Percentiles rank a stretch among this genome's conserved stretches.
phyloP scores from a whole-genome alignment of 495 filamentous ascomycete genomes.

The Xylaria curta region DNA sequence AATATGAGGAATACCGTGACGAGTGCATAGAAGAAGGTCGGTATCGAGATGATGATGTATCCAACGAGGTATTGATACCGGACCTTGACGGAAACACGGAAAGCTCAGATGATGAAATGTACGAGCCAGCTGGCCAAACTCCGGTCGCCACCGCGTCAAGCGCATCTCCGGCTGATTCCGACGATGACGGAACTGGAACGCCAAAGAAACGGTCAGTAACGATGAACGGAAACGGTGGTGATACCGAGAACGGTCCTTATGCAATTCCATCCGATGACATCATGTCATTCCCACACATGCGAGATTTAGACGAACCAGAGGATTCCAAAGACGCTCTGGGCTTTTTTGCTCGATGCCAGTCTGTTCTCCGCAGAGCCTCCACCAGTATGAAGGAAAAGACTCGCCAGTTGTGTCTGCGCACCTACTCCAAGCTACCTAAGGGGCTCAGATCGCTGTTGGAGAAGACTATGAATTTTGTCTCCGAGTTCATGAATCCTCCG shows the following conservation, averaged over 20 bases:
- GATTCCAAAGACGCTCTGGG: conserved; percentile 44
- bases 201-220: conserved; percentile 35
- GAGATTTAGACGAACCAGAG: conserved; percentile 41
- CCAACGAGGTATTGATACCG: conserved; percentile 41
- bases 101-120: conserved; percentile 47
- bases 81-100: conserved; percentile 37
- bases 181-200: conserved; percentile 44
- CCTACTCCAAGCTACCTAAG: conserved; percentile 58
- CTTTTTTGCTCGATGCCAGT: conserved; percentile 34
- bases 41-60: conserved; percentile 62
- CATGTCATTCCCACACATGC: conserved; percentile 53
- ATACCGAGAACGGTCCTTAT: conserved; percentile 20
- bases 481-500: conserved; percentile 98
- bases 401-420: conserved; percentile 26
- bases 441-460: conserved; percentile 62
- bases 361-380: conserved; percentile 31
- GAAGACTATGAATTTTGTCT: conserved; percentile 64
- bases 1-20: conserved; percentile 65
- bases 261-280: conserved; percentile 39
- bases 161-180: conserved; percentile 50
- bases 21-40: conserved; percentile 69
- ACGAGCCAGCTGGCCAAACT: conserved; percentile 56
- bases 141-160: conserved; percentile 49
- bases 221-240: conserved; percentile 24
- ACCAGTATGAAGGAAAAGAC: conserved; percentile 49